Conservation (phyloP, 2,329 filamentous ascomycete species). For the Lasiodiplodia sp. region DNA sequence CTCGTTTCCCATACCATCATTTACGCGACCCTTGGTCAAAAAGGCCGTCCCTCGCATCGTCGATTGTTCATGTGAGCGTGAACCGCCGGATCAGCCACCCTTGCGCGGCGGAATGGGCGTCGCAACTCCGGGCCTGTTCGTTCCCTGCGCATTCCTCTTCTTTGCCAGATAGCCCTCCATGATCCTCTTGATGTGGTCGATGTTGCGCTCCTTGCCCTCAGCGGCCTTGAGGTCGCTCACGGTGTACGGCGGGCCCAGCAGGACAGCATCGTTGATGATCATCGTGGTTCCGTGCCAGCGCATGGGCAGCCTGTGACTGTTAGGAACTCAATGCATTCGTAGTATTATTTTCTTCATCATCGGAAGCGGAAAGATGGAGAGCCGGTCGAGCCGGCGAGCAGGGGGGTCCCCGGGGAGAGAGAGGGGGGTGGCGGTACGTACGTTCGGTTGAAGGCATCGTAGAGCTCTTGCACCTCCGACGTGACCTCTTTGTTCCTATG, state of each 20-base stretch:
- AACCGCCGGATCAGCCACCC: conserved; percentile 32
- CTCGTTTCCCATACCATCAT: not conserved
- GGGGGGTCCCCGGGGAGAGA: not conserved
- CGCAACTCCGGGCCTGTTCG: conserved; percentile 31
- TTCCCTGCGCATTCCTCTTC: conserved; percentile 43
- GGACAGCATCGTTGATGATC: conserved; percentile 66
- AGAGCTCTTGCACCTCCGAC: conserved; percentile 68
- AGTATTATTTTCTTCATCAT: not conserved
- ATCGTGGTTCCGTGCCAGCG: conserved; percentile 67
- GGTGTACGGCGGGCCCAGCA: conserved; percentile 65
- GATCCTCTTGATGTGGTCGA: conserved; percentile 54
- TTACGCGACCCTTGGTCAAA: not conserved
- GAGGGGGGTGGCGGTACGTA: conserved; percentile 42
- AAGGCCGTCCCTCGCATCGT: not conserved
- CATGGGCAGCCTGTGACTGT: conserved; percentile 55
- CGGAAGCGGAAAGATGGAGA: not conserved
- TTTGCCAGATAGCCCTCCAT: conserved; percentile 54
- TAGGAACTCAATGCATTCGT: not conserved
- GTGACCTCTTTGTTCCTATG: conserved; percentile 67
- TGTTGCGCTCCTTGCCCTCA: conserved; percentile 50
- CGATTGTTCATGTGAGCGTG: not conserved
- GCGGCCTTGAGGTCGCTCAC: conserved; percentile 61
- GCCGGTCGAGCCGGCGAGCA: not conserved
- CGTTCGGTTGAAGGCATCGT: conserved; percentile 66
- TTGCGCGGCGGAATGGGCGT: conserved; percentile 36